Conservation (phyloP, 2,329 filamentous ascomycete species). For the Metarhizium brunneum region DNA sequence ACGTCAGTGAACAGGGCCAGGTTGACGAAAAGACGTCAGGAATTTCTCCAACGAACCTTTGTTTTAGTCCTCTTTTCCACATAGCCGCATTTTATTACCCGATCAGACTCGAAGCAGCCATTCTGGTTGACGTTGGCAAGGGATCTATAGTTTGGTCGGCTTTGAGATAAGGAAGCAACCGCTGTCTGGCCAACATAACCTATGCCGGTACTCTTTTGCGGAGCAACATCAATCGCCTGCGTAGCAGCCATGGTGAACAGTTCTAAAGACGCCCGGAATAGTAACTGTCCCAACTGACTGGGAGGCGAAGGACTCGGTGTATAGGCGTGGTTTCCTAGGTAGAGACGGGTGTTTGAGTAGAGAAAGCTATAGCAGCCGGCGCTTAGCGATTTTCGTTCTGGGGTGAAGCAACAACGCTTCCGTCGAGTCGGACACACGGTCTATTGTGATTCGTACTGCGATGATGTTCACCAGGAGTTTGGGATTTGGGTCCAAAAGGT, state of each 20-base stretch:
- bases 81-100: slow-evolving; percentile 81
- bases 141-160: slow-evolving; percentile 40
- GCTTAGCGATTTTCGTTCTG: neutral
- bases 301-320: neutral
- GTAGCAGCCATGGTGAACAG: slow-evolving; percentile 10
- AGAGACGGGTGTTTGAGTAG: neutral
- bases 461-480: neutral
- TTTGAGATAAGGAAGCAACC: slow-evolving; percentile 14
- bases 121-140: slow-evolving; percentile 88
- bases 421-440: neutral
- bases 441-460: neutral
- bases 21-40: neutral
- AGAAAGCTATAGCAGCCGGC: neutral
- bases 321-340: neutral
- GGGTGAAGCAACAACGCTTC: neutral
- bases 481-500: neutral
- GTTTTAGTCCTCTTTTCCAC: slow-evolving; percentile 89
- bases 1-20: slow-evolving; percentile 7
- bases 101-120: slow-evolving; percentile 92
- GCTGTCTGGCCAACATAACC: slow-evolving; percentile 8
- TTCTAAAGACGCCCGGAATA: neutral
- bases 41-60: slow-evolving; percentile 48
- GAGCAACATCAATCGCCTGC: slow-evolving; percentile 11
- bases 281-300: no score
- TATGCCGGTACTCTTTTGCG: neutral